Evolutionary conservation across 2,329 filamentous ascomycete species (phyloP).

Genomic region (Metarhizium rileyi): DNA sequence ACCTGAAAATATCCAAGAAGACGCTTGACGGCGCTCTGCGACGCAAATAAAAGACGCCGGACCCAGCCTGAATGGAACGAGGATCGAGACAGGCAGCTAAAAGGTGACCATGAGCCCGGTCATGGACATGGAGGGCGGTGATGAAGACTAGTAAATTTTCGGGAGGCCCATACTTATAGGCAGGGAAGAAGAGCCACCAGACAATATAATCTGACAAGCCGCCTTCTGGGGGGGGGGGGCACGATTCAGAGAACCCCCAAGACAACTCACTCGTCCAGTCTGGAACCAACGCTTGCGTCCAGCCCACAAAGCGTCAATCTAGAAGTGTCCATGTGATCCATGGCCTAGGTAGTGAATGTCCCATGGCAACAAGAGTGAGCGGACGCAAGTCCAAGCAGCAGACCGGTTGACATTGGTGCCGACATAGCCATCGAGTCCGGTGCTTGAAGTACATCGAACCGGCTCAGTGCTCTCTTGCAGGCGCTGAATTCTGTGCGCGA

Average conservation of each 20-base stretch:
- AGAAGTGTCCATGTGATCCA: neutral
- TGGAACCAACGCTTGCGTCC: neutral
- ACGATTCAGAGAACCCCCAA: neutral
- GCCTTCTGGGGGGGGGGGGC: slow-evolving; percentile 2
- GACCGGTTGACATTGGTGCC: too few relatives aligned
- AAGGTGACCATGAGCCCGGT: neutral
- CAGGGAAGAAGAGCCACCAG: slow-evolving; percentile 5
- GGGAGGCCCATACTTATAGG: slow-evolving; percentile 2
- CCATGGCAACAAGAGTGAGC: too few relatives aligned
- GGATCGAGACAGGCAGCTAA: neutral
- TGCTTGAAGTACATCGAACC: too few relatives aligned
- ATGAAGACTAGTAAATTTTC: too few relatives aligned
- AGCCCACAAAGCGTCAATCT: neutral
- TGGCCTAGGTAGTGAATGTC: too few relatives aligned
- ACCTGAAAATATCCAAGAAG: neutral
- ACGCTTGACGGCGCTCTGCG: neutral
- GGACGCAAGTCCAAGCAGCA: too few relatives aligned
- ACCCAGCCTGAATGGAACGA: neutral
- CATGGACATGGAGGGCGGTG: too few relatives aligned
- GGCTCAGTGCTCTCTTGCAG: too few relatives aligned
- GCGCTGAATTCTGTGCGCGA: too few relatives aligned
- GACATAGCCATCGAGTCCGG: too few relatives aligned
- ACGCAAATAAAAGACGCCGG: neutral
- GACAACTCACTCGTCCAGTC: too few relatives aligned
- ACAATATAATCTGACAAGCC: slow-evolving; percentile 6